Conservation (phyloP, 805 yeast genomes). For the Candida morakotiae region DNA sequence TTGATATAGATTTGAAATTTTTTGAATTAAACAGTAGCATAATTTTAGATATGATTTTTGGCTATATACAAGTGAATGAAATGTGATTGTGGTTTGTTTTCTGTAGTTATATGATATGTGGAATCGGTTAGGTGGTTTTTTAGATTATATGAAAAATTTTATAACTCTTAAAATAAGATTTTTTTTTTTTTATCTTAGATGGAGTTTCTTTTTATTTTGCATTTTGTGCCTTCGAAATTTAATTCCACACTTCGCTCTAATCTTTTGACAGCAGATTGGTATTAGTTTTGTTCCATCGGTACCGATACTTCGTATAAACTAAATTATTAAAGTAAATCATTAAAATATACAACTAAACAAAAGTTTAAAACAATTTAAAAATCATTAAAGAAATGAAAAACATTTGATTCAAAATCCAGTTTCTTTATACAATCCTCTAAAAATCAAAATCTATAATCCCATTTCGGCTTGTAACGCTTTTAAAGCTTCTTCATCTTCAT, state of each 20-base stretch:
- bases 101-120: background rate
- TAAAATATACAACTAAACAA: too few species aligned
- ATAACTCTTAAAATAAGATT: background rate
- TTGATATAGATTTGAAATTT: background rate
- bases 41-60: background rate
- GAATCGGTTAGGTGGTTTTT: background rate
- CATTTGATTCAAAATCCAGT: background rate
- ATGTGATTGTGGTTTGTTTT: background rate
- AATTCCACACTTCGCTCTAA: too few species aligned
- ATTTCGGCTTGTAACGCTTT: conserved; percentile 80
- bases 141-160: background rate
- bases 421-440: background rate
- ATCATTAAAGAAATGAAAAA: background rate
- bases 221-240: background rate
- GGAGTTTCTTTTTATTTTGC: conserved; percentile 2
- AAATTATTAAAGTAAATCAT: too few species aligned
- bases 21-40: conserved; percentile 4
- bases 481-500: conserved; percentile 80
- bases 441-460: conserved; percentile 50
- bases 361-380: too few species aligned
- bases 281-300: too few species aligned
- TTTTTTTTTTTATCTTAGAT: conserved; percentile 2
- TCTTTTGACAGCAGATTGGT: too few species aligned
- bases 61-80: background rate
- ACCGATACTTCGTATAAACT: too few species aligned